Base-by-base conservation (phyloP, 164 flowering plant species). In the Vitis rotundifolia region DNA sequence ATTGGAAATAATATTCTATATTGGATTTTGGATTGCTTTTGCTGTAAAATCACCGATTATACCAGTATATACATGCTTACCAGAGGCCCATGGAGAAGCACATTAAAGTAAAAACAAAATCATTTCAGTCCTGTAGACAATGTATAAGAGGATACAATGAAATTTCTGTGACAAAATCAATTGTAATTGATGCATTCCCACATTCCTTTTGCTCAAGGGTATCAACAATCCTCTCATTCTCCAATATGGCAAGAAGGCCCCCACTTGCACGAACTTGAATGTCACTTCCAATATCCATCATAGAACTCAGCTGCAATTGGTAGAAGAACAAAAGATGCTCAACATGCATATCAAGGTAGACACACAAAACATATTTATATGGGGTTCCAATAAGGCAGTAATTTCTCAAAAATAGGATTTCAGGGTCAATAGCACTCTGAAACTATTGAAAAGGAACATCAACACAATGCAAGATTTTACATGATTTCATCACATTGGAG, bases 231-330 rank as follows among this genome's bases (percentile, higher is more conserved):
- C 89, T 87, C 80, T 93, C 99, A 83, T 81, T 96, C 82, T 91
- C 97, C 74, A 96, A 72, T 75, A 96, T 87, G 59, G 93, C 97
- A 71, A 96, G 94, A 78, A 96, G 99, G 15, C 97, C 97, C 48
- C 99, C 99, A 83, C 91, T 86, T 67, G 92, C 95, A 72, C 99
- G 97, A 78, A 96, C 95, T 92, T 91, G 95, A 75, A 93, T 75
- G 14, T 93, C 99, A 86, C 93, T 96, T 74, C 86, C 86, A 75
- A 88, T 69, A 74, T 91, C 92, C 94, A 96, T 90, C 97, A 96
- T 88, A 49, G 97, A 90, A 78, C 85, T 89, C 67, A 96, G 85
- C 99, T 96, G 78, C 73, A 79, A 55, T 73, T n/a, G 16, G 51
- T 50, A 57, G 73, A 63, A 68, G 50, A 63, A 63, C 9, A 54